Evolutionary conservation across 2,329 filamentous ascomycete species (phyloP).

Genomic region (Fusarium sp.): DNA sequence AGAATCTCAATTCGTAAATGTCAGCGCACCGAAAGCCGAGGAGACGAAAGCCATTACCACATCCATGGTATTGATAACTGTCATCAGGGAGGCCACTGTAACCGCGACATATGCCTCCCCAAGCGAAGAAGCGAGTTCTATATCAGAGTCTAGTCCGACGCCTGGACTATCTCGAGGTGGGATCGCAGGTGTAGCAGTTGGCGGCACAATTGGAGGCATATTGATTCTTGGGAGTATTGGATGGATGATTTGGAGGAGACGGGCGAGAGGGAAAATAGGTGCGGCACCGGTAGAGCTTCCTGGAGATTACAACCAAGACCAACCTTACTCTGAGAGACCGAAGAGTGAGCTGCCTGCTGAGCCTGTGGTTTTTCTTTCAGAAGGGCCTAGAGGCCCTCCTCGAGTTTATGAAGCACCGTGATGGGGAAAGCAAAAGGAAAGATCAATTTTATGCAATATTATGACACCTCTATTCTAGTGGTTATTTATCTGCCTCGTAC

Average conservation of each 20-base stretch:
- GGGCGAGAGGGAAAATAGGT: neutral
- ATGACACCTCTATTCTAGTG: no score
- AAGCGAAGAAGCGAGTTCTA: neutral
- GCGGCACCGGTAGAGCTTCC: neutral
- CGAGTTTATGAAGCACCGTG: neutral
- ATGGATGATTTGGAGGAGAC: neutral
- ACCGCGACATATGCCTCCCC: neutral
- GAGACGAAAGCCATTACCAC: neutral
- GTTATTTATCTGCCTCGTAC: no score
- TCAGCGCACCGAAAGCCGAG: neutral
- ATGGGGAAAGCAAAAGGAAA: neutral
- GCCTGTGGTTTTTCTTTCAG: no score
- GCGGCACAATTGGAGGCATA: neutral
- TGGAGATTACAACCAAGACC: neutral
- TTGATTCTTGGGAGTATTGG: neutral
- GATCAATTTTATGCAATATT: no score
- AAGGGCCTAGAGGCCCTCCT: neutral
- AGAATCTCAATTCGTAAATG: neutral
- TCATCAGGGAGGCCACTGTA: neutral
- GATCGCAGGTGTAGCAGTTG: neutral
- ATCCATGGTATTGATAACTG: neutral
- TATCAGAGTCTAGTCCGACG: neutral
- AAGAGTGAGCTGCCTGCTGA: slow-evolving; percentile 11
- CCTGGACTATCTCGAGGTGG: neutral
- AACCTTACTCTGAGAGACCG: neutral